Percentiles rank a stretch among this genome's conserved stretches.
Conservation (phyloP, 768 basidiomycete species). For the Tricholoma saponaceum region DNA sequence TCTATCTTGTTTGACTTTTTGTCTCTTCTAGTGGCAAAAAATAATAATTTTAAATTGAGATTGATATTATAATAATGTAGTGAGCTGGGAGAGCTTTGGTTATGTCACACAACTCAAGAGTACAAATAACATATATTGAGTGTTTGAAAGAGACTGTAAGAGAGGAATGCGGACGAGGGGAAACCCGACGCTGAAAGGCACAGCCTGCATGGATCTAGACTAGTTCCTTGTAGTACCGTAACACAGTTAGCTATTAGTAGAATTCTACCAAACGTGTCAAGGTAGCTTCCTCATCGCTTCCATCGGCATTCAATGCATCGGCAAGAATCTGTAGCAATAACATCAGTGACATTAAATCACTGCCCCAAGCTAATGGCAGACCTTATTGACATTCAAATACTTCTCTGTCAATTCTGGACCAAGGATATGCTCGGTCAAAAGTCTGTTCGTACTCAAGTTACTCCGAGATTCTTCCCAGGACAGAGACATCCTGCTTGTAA, state of each 20-base stretch:
- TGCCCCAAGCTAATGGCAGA: conserved; percentile 13
- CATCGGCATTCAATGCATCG: conserved; percentile 21
- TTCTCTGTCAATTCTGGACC: conserved; percentile 42
- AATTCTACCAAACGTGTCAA: conserved; percentile 28
- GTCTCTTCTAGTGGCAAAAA: too few relatives aligned
- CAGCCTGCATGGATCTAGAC: too few relatives aligned
- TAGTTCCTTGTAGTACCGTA: too few relatives aligned
- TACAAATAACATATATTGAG: too few relatives aligned
- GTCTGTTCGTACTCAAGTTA: conserved; percentile 31
- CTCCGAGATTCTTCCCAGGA: conserved; percentile 43
- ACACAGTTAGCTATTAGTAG: conserved; percentile 10
- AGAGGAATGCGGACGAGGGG: too few relatives aligned
- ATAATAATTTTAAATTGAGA: too few relatives aligned
- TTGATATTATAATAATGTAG: too few relatives aligned
- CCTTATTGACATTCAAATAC: conserved; percentile 51
- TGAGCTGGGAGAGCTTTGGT: too few relatives aligned
- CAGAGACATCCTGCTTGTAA: conserved; percentile 47
- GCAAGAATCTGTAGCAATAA: conserved; percentile 10
- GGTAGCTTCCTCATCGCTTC: conserved; percentile 14
- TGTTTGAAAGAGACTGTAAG: too few relatives aligned
- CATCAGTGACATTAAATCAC: conserved; percentile 1
- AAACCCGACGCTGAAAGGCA: too few relatives aligned
- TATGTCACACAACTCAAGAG: too few relatives aligned
- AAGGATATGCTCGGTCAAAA: conserved; percentile 31
- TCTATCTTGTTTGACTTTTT: too few relatives aligned